These are phyloP conservation scores for Cladophialophora yegresii DNA, from an alignment of 2,329 filamentous ascomycete genomes.

Conservation along the genomic window DNA sequence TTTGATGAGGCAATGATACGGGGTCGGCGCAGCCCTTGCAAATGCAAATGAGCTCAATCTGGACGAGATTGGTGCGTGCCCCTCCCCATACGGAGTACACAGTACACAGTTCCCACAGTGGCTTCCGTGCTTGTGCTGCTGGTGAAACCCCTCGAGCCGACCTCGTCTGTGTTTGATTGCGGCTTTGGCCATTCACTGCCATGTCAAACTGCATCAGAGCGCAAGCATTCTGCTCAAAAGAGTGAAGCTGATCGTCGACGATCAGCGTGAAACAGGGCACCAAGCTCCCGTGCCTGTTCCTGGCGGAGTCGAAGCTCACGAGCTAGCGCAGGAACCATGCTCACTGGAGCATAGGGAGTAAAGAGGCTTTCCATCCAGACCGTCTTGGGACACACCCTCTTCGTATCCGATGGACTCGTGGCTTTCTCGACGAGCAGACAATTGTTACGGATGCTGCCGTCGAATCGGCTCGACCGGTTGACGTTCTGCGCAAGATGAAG, in stretches of 20 bases:
- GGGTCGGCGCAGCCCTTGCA: slow-evolving; percentile 13
- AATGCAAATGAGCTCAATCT: slow-evolving; percentile 22
- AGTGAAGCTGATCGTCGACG: neutral
- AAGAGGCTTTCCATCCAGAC: slow-evolving; percentile 19
- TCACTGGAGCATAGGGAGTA: slow-evolving; percentile 6
- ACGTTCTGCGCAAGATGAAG: neutral
- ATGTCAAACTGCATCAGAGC: neutral
- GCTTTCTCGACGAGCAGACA: neutral
- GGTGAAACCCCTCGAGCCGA: slow-evolving; percentile 14
- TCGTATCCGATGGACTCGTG: slow-evolving; percentile 1
- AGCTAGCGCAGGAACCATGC: slow-evolving; percentile 32
- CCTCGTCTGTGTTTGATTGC: neutral
- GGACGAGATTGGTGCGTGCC: slow-evolving; percentile 17
- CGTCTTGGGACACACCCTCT: neutral
- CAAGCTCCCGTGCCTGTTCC: slow-evolving; percentile 1
- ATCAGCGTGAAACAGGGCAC: slow-evolving; percentile 8
- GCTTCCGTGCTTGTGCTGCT: slow-evolving; percentile 4
- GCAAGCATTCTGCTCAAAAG: neutral
- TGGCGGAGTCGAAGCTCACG: slow-evolving; percentile 12
- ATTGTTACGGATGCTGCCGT: slow-evolving; percentile 24
- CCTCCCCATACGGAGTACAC: too few species aligned
- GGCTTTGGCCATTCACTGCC: neutral
- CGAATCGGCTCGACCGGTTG: slow-evolving; percentile 13
- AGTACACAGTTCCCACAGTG: slow-evolving; percentile 5
- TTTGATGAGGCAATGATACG: slow-evolving; percentile 13